phyloP scores from a whole-genome alignment of 805 yeast species.

The Saccharomycopsis amapae region DNA sequence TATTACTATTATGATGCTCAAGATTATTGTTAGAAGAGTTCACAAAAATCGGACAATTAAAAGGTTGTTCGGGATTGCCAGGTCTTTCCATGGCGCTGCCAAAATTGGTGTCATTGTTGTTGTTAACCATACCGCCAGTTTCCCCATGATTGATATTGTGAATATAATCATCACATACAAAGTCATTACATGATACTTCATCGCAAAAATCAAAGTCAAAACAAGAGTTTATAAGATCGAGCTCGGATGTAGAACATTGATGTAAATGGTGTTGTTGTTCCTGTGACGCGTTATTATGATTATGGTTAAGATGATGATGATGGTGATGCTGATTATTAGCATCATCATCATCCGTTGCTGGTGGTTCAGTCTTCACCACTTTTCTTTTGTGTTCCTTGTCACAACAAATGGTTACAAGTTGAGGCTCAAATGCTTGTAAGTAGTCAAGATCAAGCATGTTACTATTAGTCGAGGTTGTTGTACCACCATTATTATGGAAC shows the following conservation, averaged over 20 bases:
- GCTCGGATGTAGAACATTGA: conserved; percentile 14
- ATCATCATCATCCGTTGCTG: not conserved
- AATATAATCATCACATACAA: conserved; percentile 21
- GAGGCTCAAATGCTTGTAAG: conserved; percentile 15
- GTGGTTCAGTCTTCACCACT: not conserved
- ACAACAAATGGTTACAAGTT: conserved; percentile 20
- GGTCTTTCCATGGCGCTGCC: too few relatives aligned
- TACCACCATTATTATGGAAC: not conserved
- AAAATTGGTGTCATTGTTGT: too few relatives aligned
- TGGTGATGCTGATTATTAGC: too few relatives aligned
- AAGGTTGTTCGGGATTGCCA: too few relatives aligned
- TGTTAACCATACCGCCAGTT: too few relatives aligned
- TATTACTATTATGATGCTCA: too few relatives aligned
- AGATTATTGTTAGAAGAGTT: too few relatives aligned
- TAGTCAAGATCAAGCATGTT: conserved; percentile 1
- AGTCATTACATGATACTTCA: conserved; percentile 17
- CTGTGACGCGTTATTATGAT: not conserved
- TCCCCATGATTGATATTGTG: conserved; percentile 5
- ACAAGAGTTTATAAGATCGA: conserved; percentile 21
- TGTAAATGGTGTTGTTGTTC: conserved; percentile 18
- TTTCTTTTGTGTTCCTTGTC: conserved; percentile 13
- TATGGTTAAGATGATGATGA: not conserved
- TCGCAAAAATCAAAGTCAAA: conserved; percentile 22
- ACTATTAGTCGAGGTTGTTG: not conserved
- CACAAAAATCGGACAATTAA: too few relatives aligned